Evolutionary conservation across 129 eudicot species (phyloP).

Genomic region (Scalesia atractyloides): DNA sequence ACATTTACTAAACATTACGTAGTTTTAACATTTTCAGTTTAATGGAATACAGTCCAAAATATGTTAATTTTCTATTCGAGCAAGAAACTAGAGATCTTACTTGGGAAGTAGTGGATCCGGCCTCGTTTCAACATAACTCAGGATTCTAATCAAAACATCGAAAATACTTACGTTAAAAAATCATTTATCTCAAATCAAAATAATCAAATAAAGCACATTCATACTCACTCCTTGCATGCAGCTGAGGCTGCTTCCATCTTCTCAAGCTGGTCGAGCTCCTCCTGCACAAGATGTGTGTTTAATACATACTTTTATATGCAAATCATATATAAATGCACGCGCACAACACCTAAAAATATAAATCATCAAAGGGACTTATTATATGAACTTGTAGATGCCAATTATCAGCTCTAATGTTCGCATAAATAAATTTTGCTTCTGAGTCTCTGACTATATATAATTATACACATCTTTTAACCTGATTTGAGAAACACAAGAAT

Average conservation of each 20-base stretch:
- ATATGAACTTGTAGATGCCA: too few relatives aligned
- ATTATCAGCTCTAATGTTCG: not conserved
- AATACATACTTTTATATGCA: not conserved
- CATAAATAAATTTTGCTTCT: not conserved
- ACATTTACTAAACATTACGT: not conserved
- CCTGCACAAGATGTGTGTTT: conserved; percentile 46
- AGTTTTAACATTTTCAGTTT: not conserved
- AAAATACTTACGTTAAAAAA: conserved; percentile 19
- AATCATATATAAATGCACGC: not conserved
- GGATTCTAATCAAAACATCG: conserved; percentile 41
- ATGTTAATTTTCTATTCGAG: not conserved
- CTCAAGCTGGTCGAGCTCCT: conserved; percentile 83
- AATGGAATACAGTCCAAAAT: not conserved
- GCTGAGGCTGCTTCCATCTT: conserved; percentile 80
- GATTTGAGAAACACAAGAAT: not conserved
- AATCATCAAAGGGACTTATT: not conserved
- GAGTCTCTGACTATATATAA: not conserved
- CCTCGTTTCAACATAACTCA: conserved; percentile 59
- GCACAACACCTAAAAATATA: not conserved
- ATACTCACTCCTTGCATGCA: conserved; percentile 84
- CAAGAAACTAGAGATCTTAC: conserved; percentile 48
- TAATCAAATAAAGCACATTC: not conserved
- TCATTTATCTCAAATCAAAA: not conserved
- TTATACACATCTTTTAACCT: too few relatives aligned
- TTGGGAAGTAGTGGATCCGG: conserved; percentile 86